phyloP scores from a whole-genome alignment of 768 basidiomycete species.

The Kondoa malvinella region DNA sequence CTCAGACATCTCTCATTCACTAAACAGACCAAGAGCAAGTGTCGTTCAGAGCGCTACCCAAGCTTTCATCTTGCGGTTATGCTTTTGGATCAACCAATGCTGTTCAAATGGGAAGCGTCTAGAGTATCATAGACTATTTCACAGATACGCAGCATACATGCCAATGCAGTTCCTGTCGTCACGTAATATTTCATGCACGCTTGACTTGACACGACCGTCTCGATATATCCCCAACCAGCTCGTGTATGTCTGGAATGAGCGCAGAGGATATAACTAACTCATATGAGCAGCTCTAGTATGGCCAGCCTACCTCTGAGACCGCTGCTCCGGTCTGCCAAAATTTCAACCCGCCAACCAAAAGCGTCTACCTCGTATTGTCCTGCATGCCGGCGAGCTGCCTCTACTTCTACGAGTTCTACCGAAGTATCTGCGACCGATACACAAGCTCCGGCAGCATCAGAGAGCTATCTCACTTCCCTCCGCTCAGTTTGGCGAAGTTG shows the following conservation, averaged over 20 bases:
- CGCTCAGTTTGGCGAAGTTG: not conserved
- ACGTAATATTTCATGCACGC: no score
- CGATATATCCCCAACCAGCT: no score
- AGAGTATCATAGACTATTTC: not conserved
- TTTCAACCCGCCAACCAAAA: not conserved
- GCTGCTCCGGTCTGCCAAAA: not conserved
- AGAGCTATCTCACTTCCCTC: not conserved
- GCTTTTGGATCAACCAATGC: no score
- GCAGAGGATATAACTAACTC: not conserved
- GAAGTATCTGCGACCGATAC: not conserved
- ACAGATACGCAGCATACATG: constrained; percentile 7
- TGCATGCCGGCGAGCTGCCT: not conserved
- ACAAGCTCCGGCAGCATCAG: not conserved
- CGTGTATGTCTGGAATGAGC: not conserved
- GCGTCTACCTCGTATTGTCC: not conserved
- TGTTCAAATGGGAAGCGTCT: not conserved
- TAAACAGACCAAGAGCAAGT: no score
- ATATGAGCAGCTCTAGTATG: not conserved
- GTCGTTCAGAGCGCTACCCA: no score
- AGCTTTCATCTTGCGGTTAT: no score
- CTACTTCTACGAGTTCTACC: not conserved
- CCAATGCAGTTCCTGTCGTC: not conserved
- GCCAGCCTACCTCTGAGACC: not conserved
- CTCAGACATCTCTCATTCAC: no score
- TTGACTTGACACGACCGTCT: no score